Percentiles rank a stretch among this genome's conserved stretches.
These are phyloP conservation scores for Zygosaccharomyces lentus DNA, from an alignment of 805 yeast genomes.

Conservation along the genomic window DNA sequence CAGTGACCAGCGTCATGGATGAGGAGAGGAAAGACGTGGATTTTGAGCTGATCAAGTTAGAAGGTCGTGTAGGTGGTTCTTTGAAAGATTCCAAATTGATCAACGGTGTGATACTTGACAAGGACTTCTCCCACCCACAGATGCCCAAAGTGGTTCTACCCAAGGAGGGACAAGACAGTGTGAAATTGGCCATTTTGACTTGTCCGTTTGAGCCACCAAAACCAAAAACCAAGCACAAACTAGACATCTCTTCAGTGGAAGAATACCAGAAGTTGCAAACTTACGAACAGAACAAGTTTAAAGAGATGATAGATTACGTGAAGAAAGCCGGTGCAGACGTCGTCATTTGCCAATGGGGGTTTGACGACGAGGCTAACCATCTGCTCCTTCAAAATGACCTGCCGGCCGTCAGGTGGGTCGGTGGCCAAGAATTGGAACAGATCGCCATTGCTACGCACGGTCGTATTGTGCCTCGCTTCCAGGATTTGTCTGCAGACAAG, in stretches of 20 bases:
- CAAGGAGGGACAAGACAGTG: constrained; percentile 45
- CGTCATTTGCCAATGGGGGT: constrained; percentile 99
- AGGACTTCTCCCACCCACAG: constrained; percentile 97
- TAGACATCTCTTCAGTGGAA: constrained; percentile 88
- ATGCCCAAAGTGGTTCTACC: constrained; percentile 73
- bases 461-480: constrained; percentile 94
- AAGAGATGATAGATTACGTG: constrained; percentile 82
- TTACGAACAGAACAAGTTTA: constrained; percentile 87
- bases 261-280: constrained; percentile 87
- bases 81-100: constrained; percentile 79
- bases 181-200: constrained; percentile 88
- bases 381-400: constrained; percentile 78
- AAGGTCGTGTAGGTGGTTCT: constrained; percentile 94
- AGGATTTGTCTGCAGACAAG: constrained; percentile 76
- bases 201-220: constrained; percentile 99
- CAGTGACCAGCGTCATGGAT: constrained; percentile 89
- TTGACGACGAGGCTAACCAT: constrained; percentile 98
- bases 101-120: constrained; percentile 89
- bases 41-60: constrained; percentile 91
- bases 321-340: constrained; percentile 91
- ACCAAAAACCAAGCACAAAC: constrained; percentile 97
- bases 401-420: constrained; percentile 99
- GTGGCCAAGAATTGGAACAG: constrained; percentile 92
- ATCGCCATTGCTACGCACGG: constrained; percentile 98
- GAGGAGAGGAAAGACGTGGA: constrained; percentile 91